Percentiles rank a stretch among this genome's conserved stretches.
Conservation (phyloP, 2,329 filamentous ascomycete species). For the Talaromyces atroroseus region DNA sequence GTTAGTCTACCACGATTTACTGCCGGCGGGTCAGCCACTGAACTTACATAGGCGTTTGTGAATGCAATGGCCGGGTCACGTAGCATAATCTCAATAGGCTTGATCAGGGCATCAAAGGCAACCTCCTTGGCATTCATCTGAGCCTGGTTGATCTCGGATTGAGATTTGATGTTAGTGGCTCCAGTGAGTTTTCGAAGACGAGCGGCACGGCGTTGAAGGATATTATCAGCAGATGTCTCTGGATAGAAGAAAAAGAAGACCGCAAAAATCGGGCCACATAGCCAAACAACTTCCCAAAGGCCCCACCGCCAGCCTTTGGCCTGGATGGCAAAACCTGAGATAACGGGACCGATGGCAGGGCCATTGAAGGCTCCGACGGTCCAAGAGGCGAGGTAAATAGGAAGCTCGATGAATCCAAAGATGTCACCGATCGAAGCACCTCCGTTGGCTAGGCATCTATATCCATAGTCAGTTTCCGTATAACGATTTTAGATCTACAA, state of each 20-base stretch:
- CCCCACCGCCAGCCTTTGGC: slow-evolving; percentile 53
- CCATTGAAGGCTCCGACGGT: slow-evolving; percentile 43
- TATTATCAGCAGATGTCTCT: slow-evolving; percentile 57
- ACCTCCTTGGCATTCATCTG: slow-evolving; percentile 15
- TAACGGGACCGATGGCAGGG: slow-evolving; percentile 58
- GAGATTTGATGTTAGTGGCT: slow-evolving; percentile 49
- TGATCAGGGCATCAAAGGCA: slow-evolving; percentile 20
- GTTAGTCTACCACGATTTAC: neutral
- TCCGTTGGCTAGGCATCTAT: slow-evolving; percentile 43
- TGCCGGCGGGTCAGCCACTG: neutral
- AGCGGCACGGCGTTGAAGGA: slow-evolving; percentile 57
- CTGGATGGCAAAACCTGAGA: slow-evolving; percentile 57
- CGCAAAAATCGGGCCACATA: slow-evolving; percentile 53
- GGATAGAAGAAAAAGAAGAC: slow-evolving; percentile 59
- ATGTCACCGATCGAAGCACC: neutral
- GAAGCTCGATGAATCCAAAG: slow-evolving; percentile 43
- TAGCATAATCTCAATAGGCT: slow-evolving; percentile 56
- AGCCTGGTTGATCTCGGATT: slow-evolving; percentile 58
- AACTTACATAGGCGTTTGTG: slow-evolving; percentile 50
- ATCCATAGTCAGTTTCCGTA: neutral
- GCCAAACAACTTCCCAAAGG: slow-evolving; percentile 56
- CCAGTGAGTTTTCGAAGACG: slow-evolving; percentile 58
- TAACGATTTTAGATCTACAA: neutral
- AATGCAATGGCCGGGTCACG: slow-evolving; percentile 60
- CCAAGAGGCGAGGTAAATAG: slow-evolving; percentile 56